Conservation (phyloP, 2,329 filamentous ascomycete genomes). For the Apiospora kogelbergensis region DNA sequence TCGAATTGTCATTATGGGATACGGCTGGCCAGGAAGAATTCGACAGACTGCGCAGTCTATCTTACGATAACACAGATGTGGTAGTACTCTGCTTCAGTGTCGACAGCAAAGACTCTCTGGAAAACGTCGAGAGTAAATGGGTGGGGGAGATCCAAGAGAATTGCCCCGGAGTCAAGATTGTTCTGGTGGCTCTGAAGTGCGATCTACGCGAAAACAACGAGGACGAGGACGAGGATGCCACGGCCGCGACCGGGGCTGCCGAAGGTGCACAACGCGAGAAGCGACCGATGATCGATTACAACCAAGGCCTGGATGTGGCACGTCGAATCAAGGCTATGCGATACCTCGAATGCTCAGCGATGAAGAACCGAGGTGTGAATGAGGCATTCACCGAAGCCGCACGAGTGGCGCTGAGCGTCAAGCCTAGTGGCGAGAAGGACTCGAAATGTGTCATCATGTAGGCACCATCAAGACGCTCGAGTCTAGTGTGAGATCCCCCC, state of each 20-base stretch:
- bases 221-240: slow-evolving; percentile 67
- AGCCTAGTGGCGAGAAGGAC: slow-evolving; percentile 60
- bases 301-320: slow-evolving; percentile 87
- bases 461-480: background rate
- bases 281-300: slow-evolving; percentile 80
- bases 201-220: slow-evolving; percentile 79
- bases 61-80: slow-evolving; percentile 94
- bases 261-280: slow-evolving; percentile 51
- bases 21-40: slow-evolving; percentile 99
- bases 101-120: slow-evolving; percentile 92
- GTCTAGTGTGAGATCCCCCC: too few species aligned
- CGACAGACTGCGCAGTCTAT: slow-evolving; percentile 90
- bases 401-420: slow-evolving; percentile 80
- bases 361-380: slow-evolving; percentile 96
- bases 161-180: slow-evolving; percentile 91
- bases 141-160: slow-evolving; percentile 97
- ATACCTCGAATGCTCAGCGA: slow-evolving; percentile 97
- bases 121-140: slow-evolving; percentile 99
- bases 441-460: slow-evolving; percentile 63
- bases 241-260: slow-evolving; percentile 38
- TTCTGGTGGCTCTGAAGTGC: slow-evolving; percentile 94
- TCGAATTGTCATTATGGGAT: slow-evolving; percentile 97
- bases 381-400: slow-evolving; percentile 98
- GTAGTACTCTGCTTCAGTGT: slow-evolving; percentile 99
- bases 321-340: slow-evolving; percentile 88